Evolutionary conservation across 2,329 filamentous ascomycete genomes (phyloP), one percentile per base, ranked within the genome.

Genomic region (Colletotrichum sp.): DNA sequence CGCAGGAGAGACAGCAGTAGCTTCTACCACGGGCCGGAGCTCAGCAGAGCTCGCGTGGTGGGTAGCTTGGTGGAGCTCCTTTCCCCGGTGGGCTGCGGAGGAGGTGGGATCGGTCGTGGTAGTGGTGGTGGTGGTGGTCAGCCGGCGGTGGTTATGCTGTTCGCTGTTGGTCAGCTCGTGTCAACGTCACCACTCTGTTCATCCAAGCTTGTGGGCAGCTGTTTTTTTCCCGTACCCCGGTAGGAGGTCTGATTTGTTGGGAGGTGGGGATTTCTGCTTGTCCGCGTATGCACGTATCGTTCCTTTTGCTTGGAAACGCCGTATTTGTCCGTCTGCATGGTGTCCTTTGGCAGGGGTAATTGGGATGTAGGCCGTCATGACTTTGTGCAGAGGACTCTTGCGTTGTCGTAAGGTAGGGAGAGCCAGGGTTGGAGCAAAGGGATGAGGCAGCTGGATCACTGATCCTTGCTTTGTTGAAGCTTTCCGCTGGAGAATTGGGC

Each of bases 111-210:
- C 59, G 57, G 43, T 36, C 34, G 34, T 43, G 52, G 66, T 68
- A 24, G 68, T 63, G 24, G 24, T 59, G 57, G 16, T n/a, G 26
- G 57, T 30, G 57, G 57, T 60, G 43, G 43, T 48, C 67, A 71
- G 72, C 68, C 64, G 48, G 21, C 13, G 64, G 36, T 59, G 66
- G n/a, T 68, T 21, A 7, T 43, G 63, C 63, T 66, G 36, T 34
- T 66, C n/a, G 72, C 68, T 61, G 68, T 61, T 57, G 64, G 64
- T 67, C 55, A 55, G 52, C 39, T 32, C 59, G 70, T 28, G 73
- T 73, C 28, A 75, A 75, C 73, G 73, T 75, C 73, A 75, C 64
- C 64, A 75, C 73, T 73, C 30, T 63, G 69, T 57, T 72, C 64
- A 68, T 43, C 70, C 73, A 75, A 73, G 73, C 43, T 48, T 21